Conservation (phyloP, 805 yeast genomes). For the Schwanniomyces vanrijiae region DNA sequence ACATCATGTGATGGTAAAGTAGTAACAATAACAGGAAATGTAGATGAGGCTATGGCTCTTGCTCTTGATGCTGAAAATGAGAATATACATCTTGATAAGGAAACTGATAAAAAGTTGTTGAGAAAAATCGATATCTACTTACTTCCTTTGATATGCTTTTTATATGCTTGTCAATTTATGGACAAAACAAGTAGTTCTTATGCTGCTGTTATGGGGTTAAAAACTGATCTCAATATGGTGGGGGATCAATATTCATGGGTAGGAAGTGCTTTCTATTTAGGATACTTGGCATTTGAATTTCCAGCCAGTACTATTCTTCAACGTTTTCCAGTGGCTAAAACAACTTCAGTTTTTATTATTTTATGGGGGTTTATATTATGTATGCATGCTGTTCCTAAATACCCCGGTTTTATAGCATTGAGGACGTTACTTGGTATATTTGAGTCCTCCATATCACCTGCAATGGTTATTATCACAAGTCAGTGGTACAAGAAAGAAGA, state of each 20-base stretch:
- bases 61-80: constrained; percentile 18
- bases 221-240: constrained; percentile 34
- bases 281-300: constrained; percentile 58
- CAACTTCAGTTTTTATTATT: constrained; percentile 47
- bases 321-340: constrained; percentile 55
- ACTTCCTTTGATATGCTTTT: constrained; percentile 24
- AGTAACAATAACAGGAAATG: constrained; percentile 31
- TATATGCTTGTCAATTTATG: constrained; percentile 31
- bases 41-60: constrained; percentile 38
- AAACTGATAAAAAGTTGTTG: constrained; percentile 13
- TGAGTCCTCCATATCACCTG: constrained; percentile 41
- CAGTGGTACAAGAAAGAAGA: constrained; percentile 37
- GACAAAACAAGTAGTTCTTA: constrained; percentile 40
- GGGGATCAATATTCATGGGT: constrained; percentile 37
- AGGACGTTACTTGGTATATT: constrained; percentile 41
- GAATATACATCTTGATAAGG: constrained; percentile 13
- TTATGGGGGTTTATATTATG: constrained; percentile 61
- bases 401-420: constrained; percentile 39
- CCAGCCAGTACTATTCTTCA: constrained; percentile 50
- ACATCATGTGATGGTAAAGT: constrained; percentile 19
- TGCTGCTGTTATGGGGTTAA: constrained; percentile 39
- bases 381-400: constrained; percentile 51
- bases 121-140: constrained; percentile 23
- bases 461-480: constrained; percentile 34
- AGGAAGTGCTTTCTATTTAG: constrained; percentile 47